phyloP scores from a whole-genome alignment of 2,329 filamentous ascomycete species.

The Fusarium pilosicola region DNA sequence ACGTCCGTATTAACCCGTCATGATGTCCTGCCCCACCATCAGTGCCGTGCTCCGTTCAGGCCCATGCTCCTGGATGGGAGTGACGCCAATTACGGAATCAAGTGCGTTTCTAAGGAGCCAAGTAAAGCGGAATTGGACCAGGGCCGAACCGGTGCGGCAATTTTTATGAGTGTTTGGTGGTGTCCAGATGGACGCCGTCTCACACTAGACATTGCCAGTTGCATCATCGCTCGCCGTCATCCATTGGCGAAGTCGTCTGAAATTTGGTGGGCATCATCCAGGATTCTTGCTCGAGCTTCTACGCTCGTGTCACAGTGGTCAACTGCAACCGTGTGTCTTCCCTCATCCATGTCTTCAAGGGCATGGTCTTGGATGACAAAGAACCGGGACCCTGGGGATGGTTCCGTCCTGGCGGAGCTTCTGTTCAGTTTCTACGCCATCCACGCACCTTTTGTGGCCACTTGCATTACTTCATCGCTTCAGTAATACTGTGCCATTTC shows the following conservation, averaged over 20 bases:
- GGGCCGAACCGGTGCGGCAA: constrained; percentile 35
- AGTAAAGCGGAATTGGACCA: constrained; percentile 10
- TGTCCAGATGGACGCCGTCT: constrained; percentile 2
- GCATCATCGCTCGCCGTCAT: constrained; percentile 16
- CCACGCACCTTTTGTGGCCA: constrained; percentile 1
- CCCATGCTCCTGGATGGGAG: constrained; percentile 28
- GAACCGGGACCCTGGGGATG: not conserved
- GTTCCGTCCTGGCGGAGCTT: constrained; percentile 10
- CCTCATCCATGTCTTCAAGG: not conserved
- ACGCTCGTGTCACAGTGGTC: not conserved
- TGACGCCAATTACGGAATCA: constrained; percentile 28
- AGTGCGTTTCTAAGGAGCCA: constrained; percentile 3
- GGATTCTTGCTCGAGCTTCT: not conserved
- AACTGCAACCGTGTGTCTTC: not conserved
- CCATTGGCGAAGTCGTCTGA: not conserved
- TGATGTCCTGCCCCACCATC: constrained; percentile 35
- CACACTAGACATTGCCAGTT: constrained; percentile 11
- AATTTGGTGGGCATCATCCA: not conserved
- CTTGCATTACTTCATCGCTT: constrained; percentile 9
- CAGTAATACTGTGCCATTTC: not conserved
- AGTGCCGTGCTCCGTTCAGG: constrained; percentile 30
- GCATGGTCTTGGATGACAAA: not conserved
- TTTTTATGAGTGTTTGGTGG: constrained; percentile 22
- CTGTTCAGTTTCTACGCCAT: constrained; percentile 3
- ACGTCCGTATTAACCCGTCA: constrained; percentile 37